Evolutionary conservation across 179 eudicot species (phyloP), one percentile per base, ranked within the genome.

Genomic region (Sideroxylon spinosum): DNA sequence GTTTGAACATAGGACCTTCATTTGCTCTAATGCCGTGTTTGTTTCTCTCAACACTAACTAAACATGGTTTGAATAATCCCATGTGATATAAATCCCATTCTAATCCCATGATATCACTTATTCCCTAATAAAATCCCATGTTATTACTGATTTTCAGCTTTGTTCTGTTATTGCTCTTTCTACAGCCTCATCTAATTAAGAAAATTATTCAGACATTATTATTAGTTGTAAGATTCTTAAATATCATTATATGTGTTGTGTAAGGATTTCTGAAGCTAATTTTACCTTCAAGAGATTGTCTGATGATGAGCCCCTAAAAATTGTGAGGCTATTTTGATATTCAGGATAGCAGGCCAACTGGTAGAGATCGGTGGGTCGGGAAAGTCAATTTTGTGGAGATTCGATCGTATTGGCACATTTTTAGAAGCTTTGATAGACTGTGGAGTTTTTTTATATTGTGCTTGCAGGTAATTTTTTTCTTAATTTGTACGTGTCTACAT

Each of bases 381-480:
- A 96, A 96, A 89, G 99, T 92, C 71, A 93, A 94, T 83, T 96
- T 92, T 81, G 98, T 96, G 75, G 99, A 96, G 87, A 94, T 96
- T 71, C 93, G 99, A 46, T 83, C 99, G 2, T 96, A 84, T 87
- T 91, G 92, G 92, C 99, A 96, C 81, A 85, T 96, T 71, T 96
- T 96, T 79, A 91, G 99, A 88, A 96, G 99, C 90, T 96, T 94
- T 78, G 98, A 96, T 79, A 86, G 99, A 81, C 88, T 96, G 98
- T 96, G 99, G 99, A 89, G 92, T 82, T 96, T 96, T 79, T 90
- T 92, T 69, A 88, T 94, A 75, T 82, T 96, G 84, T 90, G 97
- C 82, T 83, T 96, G 81, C 99, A 96, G 99, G 99, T 85, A 83
- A 81, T 61, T 81, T n/a, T 48, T 65, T 19, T 67, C 61, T 61